Evolutionary conservation across 768 basidiomycete genomes (phyloP).

Genomic region (Xerocomellus amylosporus): DNA sequence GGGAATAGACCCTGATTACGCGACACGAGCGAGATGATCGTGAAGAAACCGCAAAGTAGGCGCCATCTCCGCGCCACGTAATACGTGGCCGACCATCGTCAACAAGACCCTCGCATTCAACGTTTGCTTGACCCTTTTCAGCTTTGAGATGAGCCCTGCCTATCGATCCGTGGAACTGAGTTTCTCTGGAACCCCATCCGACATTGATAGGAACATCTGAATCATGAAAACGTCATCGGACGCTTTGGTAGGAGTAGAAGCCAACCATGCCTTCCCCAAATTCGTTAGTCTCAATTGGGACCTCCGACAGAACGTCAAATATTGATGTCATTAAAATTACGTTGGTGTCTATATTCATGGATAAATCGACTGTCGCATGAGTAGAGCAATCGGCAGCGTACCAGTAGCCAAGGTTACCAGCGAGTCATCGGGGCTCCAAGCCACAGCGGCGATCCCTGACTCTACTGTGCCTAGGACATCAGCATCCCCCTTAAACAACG

Average conservation of each 20-base stretch:
- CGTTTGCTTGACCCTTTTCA: slow-evolving; percentile 44
- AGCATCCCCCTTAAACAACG: slow-evolving; percentile 26
- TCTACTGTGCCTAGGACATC: slow-evolving; percentile 89
- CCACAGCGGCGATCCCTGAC: slow-evolving; percentile 73
- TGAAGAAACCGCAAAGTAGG: slow-evolving; percentile 82
- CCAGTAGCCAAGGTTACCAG: slow-evolving; percentile 82
- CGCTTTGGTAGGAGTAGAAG: neutral
- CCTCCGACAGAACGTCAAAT: slow-evolving; percentile 87
- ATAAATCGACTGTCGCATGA: neutral
- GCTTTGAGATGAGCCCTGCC: slow-evolving; percentile 67
- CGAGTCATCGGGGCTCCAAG: slow-evolving; percentile 92
- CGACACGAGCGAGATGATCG: slow-evolving; percentile 44
- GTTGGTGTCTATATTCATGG: slow-evolving; percentile 59
- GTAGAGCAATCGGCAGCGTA: slow-evolving; percentile 24
- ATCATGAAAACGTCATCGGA: slow-evolving; percentile 12
- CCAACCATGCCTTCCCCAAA: slow-evolving; percentile 76
- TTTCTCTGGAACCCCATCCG: slow-evolving; percentile 96
- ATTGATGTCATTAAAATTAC: slow-evolving; percentile 85
- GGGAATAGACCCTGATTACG: slow-evolving; percentile 31
- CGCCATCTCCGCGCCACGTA: slow-evolving; percentile 92
- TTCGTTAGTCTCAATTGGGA: slow-evolving; percentile 62
- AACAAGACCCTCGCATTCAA: slow-evolving; percentile 56
- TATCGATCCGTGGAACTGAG: slow-evolving; percentile 95
- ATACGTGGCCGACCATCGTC: slow-evolving; percentile 74
- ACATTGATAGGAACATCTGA: slow-evolving; percentile 89